phyloP scores from a whole-genome alignment of 768 basidiomycete genomes.

The Russula virescens region DNA sequence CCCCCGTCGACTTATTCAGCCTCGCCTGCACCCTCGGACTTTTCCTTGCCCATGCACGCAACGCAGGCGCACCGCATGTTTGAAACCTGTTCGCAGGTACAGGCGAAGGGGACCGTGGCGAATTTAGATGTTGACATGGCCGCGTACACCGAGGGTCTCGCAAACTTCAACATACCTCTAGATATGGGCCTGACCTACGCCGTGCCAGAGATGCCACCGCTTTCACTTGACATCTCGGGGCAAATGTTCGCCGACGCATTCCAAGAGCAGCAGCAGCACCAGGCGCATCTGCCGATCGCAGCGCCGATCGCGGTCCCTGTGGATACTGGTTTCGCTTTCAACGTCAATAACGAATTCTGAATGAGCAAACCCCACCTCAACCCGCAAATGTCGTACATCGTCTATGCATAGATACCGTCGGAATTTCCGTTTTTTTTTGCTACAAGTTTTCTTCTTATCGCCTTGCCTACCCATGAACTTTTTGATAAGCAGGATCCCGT shows the following conservation, averaged over 20 bases:
- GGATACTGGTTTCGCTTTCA: constrained; percentile 19
- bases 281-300: constrained; percentile 5
- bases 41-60: constrained; percentile 20
- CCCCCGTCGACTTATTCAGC: constrained; percentile 23
- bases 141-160: constrained; percentile 21
- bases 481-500: constrained; percentile 12
- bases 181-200: constrained; percentile 22
- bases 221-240: constrained; percentile 17
- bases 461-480: constrained; percentile 3
- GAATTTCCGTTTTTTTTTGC: not conserved
- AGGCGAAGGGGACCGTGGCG: not conserved
- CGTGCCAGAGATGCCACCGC: constrained; percentile 15
- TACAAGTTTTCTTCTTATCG: not conserved
- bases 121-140: constrained; percentile 15
- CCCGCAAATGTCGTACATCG: not conserved
- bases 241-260: constrained; percentile 13
- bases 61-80: constrained; percentile 21
- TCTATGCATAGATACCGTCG: constrained; percentile 12
- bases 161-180: constrained; percentile 17
- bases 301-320: constrained; percentile 14
- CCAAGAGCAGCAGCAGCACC: constrained; percentile 7
- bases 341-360: constrained; percentile 23
- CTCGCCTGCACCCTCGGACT: constrained; percentile 23
- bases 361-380: constrained; percentile 7
- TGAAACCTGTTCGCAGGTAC: not conserved